These are phyloP conservation scores for Aspergillus olivimuriae DNA, from an alignment of 495 filamentous ascomycete species.

Conservation along the genomic window DNA sequence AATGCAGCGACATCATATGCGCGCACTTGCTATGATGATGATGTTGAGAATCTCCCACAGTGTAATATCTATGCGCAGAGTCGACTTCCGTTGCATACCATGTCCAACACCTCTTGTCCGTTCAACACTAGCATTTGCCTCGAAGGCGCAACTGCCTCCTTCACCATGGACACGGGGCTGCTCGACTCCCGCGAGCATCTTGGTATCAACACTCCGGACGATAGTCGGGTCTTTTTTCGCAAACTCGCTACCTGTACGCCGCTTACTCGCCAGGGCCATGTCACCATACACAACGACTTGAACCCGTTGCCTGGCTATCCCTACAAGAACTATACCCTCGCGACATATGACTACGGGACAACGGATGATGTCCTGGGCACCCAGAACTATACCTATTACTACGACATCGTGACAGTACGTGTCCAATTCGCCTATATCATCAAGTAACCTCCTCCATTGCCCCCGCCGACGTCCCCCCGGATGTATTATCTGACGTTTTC, in stretches of 20 bases:
- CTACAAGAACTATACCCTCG: background rate
- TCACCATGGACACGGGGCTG: slow-evolving; percentile 10
- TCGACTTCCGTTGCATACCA: slow-evolving; percentile 1
- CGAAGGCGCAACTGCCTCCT: background rate
- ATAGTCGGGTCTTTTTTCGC: slow-evolving; percentile 6
- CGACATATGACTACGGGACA: background rate
- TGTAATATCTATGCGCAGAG: slow-evolving; percentile 2
- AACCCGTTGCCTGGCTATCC: background rate
- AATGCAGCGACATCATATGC: background rate
- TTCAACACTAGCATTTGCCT: slow-evolving; percentile 3
- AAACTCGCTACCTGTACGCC: slow-evolving; percentile 6
- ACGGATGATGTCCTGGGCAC: background rate
- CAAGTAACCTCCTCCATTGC: background rate
- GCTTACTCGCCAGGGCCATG: background rate
- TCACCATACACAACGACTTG: slow-evolving; percentile 1
- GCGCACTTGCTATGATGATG: background rate
- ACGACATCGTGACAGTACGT: background rate
- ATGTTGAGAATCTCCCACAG: background rate
- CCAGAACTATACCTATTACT: background rate
- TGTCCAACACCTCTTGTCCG: slow-evolving; percentile 9
- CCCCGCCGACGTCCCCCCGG: background rate
- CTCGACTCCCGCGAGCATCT: slow-evolving; percentile 9
- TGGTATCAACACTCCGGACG: slow-evolving; percentile 8
- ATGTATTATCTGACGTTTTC: background rate
- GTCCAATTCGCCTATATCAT: background rate